phyloP scores from a whole-genome alignment of 208 protist genomes.

The Crithidia bombi region DNA sequence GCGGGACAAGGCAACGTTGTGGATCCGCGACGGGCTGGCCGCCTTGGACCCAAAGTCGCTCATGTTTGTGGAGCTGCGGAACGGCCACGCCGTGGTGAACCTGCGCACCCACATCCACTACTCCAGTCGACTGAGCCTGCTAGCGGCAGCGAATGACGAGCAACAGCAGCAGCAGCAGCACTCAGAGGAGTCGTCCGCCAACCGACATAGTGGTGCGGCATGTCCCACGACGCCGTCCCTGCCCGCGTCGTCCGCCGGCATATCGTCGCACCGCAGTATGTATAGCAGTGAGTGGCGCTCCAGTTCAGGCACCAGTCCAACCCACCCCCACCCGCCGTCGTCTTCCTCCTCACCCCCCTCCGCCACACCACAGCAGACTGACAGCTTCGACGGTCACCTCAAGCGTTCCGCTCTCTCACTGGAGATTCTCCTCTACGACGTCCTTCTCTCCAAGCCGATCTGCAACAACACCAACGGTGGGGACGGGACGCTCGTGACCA shows the following conservation, averaged over 20 bases:
- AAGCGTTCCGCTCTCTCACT: conserved; percentile 20
- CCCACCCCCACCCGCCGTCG: background rate
- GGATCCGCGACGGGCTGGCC: conserved; percentile 21
- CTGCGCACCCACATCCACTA: conserved; percentile 33
- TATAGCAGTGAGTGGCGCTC: background rate
- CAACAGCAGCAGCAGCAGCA: background rate
- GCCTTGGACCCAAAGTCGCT: conserved; percentile 15
- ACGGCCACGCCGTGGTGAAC: conserved; percentile 26
- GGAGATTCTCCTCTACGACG: conserved; percentile 28
- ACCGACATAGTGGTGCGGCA: background rate
- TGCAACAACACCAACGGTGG: conserved; percentile 7
- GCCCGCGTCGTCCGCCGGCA: background rate
- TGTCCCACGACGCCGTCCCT: too few species aligned
- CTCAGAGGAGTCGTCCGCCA: background rate
- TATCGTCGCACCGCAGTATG: background rate
- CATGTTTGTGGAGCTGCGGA: conserved; percentile 32
- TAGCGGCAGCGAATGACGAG: background rate
- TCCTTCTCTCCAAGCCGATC: conserved; percentile 21
- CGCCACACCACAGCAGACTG: conserved; percentile 4
- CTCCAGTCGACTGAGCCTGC: conserved; percentile 21
- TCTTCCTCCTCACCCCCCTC: background rate
- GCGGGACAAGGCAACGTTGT: conserved; percentile 2
- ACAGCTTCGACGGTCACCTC: conserved; percentile 17
- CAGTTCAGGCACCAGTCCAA: background rate
- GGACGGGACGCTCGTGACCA: conserved; percentile 1